These are phyloP conservation scores for Penicillium longicatenatum DNA, from an alignment of 495 filamentous ascomycete genomes.

Conservation along the genomic window DNA sequence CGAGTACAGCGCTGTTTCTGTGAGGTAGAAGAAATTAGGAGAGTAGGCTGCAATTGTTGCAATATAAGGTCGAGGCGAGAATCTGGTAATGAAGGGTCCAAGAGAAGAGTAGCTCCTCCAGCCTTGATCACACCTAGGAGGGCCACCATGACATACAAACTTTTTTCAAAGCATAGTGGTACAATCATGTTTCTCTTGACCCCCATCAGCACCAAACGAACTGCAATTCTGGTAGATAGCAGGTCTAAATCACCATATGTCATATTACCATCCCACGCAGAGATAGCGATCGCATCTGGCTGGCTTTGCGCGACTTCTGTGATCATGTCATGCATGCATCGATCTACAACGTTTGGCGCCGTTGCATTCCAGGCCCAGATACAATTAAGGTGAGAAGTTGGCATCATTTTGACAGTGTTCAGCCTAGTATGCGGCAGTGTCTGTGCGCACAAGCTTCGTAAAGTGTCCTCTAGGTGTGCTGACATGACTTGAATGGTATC, in stretches of 20 bases:
- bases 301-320: neutral
- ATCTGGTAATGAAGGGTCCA: conserved; percentile 8
- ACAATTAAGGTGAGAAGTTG: too few species aligned
- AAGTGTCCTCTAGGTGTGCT: too few species aligned
- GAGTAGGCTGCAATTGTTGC: too few species aligned
- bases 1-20: too few species aligned
- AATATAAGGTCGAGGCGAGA: neutral
- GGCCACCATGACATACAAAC: conserved; percentile 40
- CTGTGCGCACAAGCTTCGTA: too few species aligned
- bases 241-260: conserved; percentile 51
- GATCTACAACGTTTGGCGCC: neutral
- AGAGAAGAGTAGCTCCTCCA: conserved; percentile 2
- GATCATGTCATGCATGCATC: conserved; percentile 20
- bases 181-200: conserved; percentile 36
- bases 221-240: conserved; percentile 25
- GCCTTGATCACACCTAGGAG: conserved; percentile 46
- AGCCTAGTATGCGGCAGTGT: too few species aligned
- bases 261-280: conserved; percentile 50
- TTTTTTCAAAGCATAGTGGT: conserved; percentile 49
- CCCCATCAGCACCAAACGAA: conserved; percentile 27
- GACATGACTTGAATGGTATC: too few species aligned
- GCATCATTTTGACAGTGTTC: too few species aligned
- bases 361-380: neutral
- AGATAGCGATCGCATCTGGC: conserved; percentile 28
- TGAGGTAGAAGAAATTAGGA: too few species aligned